Percentiles rank a stretch among this genome's conserved stretches.
Conservation (phyloP, 257 asterid species). For the Jasminum sambac region DNA sequence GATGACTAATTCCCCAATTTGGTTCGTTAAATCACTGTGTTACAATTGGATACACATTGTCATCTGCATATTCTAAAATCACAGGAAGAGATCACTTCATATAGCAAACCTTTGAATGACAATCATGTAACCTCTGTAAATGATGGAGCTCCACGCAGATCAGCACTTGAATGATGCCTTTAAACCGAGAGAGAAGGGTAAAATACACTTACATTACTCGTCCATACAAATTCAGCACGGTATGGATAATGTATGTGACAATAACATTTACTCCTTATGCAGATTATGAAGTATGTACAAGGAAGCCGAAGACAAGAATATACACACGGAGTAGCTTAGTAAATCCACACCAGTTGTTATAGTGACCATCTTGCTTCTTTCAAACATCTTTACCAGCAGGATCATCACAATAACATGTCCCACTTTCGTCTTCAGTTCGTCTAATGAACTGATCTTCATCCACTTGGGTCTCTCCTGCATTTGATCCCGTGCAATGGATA, state of each 20-base stretch:
- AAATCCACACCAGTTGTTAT: slow-evolving; percentile 86
- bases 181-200: no score
- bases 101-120: no score
- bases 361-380: slow-evolving; percentile 92
- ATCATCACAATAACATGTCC: slow-evolving; percentile 98
- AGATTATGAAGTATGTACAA: slow-evolving; percentile 82
- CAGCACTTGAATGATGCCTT: no score
- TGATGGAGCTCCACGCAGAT: no score
- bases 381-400: slow-evolving; percentile 97
- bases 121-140: no score
- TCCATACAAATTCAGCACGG: neutral
- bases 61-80: no score
- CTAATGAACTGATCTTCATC: slow-evolving; percentile 93
- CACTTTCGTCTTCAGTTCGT: slow-evolving; percentile 86
- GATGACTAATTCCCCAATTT: no score
- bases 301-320: slow-evolving; percentile 90
- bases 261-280: slow-evolving; percentile 53
- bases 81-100: no score
- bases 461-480: slow-evolving; percentile 93
- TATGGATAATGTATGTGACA: neutral
- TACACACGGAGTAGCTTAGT: slow-evolving; percentile 74
- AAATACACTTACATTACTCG: neutral
- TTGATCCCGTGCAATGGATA: neutral
- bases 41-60: no score
- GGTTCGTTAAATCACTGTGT: no score